Evolutionary conservation across 192 early-diverging fungal species (phyloP).

Genomic region (Paraglomus brasilianum): DNA sequence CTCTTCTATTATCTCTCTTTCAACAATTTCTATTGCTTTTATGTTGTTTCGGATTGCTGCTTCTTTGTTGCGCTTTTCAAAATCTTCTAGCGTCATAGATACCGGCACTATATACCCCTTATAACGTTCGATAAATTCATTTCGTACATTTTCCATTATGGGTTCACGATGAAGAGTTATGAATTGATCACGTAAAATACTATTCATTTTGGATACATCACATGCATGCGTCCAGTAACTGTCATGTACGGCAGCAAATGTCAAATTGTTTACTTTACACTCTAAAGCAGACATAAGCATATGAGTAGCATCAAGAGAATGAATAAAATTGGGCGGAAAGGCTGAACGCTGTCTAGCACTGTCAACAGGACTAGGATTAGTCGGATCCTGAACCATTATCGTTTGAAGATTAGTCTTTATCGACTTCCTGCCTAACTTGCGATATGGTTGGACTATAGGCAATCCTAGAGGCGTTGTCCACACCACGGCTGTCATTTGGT

Average conservation of each 20-base stretch:
- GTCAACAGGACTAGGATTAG: slow-evolving; percentile 77
- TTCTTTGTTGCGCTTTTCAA: slow-evolving; percentile 12
- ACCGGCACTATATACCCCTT: slow-evolving; percentile 66
- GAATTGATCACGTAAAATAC: slow-evolving; percentile 86
- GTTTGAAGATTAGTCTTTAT: slow-evolving; percentile 81
- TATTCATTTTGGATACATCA: slow-evolving; percentile 84
- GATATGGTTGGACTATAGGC: slow-evolving; percentile 96
- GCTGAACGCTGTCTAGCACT: slow-evolving; percentile 89
- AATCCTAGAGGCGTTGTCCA: slow-evolving; percentile 96
- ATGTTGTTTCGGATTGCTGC: slow-evolving; percentile 6
- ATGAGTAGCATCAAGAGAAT: slow-evolving; percentile 95
- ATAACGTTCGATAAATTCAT: slow-evolving; percentile 84
- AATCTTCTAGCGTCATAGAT: slow-evolving; percentile 34
- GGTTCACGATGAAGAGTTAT: slow-evolving; percentile 78
- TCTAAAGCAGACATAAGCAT: slow-evolving; percentile 93
- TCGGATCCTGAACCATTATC: slow-evolving; percentile 69
- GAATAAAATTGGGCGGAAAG: slow-evolving; percentile 99
- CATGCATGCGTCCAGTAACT: slow-evolving; percentile 97
- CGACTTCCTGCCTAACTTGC: slow-evolving; percentile 61
- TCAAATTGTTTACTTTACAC: slow-evolving; percentile 73
- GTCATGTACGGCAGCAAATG: slow-evolving; percentile 96
- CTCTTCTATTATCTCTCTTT: slow-evolving; percentile 15
- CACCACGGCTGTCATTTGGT: slow-evolving; percentile 86
- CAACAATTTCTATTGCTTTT: slow-evolving; percentile 9
- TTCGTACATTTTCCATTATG: slow-evolving; percentile 79